These are phyloP conservation scores for Capsicum pubescens DNA, from an alignment of 257 asterid species.

Conservation along the genomic window DNA sequence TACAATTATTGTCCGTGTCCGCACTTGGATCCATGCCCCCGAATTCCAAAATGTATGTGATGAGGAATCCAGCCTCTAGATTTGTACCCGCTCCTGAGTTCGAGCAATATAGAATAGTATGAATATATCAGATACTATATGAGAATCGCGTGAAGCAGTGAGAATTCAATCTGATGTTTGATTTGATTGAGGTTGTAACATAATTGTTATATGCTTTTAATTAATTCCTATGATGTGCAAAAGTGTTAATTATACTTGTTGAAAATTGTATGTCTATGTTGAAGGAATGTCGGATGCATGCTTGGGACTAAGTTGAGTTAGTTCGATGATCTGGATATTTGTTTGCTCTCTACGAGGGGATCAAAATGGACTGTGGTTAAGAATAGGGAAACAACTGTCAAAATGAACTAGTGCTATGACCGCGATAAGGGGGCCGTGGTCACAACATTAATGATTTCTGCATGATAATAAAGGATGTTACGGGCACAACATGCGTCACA, in stretches of 20 bases:
- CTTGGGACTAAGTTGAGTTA: neutral
- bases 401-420: neutral
- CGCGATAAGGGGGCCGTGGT: neutral
- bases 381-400: neutral
- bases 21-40: neutral
- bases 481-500: neutral
- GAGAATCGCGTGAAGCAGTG: neutral
- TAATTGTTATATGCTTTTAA: neutral
- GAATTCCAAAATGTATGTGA: neutral
- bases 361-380: neutral
- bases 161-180: neutral
- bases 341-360: neutral
- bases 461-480: neutral
- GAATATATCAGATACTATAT: neutral
- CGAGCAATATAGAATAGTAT: neutral
- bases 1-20: neutral
- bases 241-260: neutral
- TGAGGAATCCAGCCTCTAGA: neutral
- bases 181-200: neutral
- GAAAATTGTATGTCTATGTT: neutral
- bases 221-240: neutral
- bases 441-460: neutral
- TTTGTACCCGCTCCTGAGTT: neutral
- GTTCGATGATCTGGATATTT: neutral
- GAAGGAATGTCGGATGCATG: neutral